phyloP scores from a whole-genome alignment of 2,329 filamentous ascomycete genomes.

The Pseudocercospora fuligena region DNA sequence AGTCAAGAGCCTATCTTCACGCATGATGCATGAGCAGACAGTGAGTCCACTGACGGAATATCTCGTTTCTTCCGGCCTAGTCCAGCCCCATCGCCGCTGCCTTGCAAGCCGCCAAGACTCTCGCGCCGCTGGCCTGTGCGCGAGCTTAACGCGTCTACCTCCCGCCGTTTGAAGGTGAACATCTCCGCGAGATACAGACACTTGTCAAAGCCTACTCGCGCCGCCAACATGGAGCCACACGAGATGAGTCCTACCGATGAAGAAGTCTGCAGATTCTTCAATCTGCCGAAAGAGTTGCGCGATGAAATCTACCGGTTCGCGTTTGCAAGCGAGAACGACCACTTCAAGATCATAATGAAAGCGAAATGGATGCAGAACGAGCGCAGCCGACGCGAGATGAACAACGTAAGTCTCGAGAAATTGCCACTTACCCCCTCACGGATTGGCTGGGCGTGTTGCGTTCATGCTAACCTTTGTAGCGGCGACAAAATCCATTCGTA shows the following conservation, averaged over 20 bases:
- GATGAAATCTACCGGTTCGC: conserved; percentile 8
- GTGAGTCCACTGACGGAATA: no score
- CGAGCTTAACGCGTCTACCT: neutral
- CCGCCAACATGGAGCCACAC: neutral
- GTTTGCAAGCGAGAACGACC: neutral
- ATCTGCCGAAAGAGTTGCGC: conserved; percentile 1
- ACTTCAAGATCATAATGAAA: neutral
- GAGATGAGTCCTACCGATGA: neutral
- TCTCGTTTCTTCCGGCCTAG: no score
- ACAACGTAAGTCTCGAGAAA: neutral
- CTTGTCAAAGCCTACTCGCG: neutral
- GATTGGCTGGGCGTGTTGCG: neutral
- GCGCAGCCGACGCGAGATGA: neutral
- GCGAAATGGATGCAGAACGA: conserved; percentile 3
- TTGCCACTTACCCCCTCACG: neutral
- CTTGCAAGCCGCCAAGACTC: neutral
- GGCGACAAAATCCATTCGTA: neutral
- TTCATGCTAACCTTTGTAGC: neutral
- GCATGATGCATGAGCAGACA: no score
- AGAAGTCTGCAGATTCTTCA: conserved; percentile 3
- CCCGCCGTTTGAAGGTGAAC: no score
- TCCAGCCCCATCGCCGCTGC: no score
- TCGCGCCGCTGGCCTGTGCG: neutral
- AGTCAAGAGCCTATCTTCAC: no score
- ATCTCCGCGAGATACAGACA: no score